phyloP scores from a whole-genome alignment of 176 grass and related monocot genomes.

The Microstegium vimineum region DNA sequence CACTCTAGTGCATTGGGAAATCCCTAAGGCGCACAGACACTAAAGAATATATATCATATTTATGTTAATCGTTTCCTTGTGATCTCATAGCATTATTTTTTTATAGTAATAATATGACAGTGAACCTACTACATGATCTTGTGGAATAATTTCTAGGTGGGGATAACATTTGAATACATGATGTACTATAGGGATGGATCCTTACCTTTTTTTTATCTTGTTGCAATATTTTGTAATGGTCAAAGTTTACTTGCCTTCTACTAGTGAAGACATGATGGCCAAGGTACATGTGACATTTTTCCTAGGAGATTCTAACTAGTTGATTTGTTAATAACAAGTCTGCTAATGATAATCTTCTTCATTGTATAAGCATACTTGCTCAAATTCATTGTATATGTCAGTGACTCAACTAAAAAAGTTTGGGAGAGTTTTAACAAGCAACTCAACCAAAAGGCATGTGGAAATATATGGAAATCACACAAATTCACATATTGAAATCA shows the following conservation, averaged over 20 bases:
- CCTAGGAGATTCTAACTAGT: slow-evolving; percentile 1
- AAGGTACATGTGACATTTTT: slow-evolving; percentile 9
- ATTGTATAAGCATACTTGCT: neutral
- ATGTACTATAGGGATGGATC: slow-evolving; percentile 35
- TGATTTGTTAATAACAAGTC: slow-evolving; percentile 16
- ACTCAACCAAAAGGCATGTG: too few relatives aligned
- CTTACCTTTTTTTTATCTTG: neutral
- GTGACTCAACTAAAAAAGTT: too few relatives aligned
- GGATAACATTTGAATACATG: slow-evolving; percentile 7
- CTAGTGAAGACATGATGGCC: neutral
- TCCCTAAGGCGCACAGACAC: slow-evolving; percentile 41
- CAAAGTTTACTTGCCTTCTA: neutral
- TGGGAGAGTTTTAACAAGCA: too few relatives aligned
- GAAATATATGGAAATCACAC: too few relatives aligned
- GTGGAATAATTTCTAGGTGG: slow-evolving; percentile 89
- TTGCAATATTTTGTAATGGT: neutral
- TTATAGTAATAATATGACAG: neutral
- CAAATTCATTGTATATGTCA: too few relatives aligned
- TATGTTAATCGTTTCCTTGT: slow-evolving; percentile 17
- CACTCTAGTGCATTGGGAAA: too few relatives aligned
- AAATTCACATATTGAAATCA: too few relatives aligned
- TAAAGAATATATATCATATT: slow-evolving; percentile 79
- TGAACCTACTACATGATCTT: slow-evolving; percentile 44
- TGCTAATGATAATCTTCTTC: neutral
- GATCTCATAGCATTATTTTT: neutral